Base-by-base conservation (phyloP, 2,329 filamentous ascomycete genomes). In the Apiospora koreana region DNA sequence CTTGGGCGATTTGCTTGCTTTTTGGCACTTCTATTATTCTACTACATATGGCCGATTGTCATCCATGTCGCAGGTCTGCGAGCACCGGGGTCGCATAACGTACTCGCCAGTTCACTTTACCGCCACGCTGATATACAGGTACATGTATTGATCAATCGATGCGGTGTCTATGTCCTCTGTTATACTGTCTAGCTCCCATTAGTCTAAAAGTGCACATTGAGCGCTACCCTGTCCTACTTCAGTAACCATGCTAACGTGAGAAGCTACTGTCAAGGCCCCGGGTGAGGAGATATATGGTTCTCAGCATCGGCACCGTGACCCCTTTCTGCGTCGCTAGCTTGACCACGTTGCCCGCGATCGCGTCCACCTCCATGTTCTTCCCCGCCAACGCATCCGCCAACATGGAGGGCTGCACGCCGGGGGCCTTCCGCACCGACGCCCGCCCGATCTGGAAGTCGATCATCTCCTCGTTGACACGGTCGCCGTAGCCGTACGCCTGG, bases 231-330 rank as follows among this genome's bases (percentile, higher is more conserved):
- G 21, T 8, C 2, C 31, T 38, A n/a, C 31, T 23, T 21, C 35
- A 31, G 31, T 21, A 12, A 28, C 18, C 18, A 38, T 8, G n/a
- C n/a, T n/a, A 38, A 38, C 54, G 46, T 68, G 72, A 68, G 58
- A 78, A 76, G 54, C 78, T 76, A 65, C 70, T 68, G 67, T 72
- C 76, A 42, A 84, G 74, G 69, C 81, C 80, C 71, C 77, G 78
- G 54, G 79, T 80, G 67, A 84, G 76, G 41, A 80, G 71, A 71
- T 83, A 82, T 73, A 84, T 77, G 72, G 81, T 81, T 72, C 80
- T 79, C 65, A 83, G 71, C 72, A 77, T 72, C 42, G 78, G 77
- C 67, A 76, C 74, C 16, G 69, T 67, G 12, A 79, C 70, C 0
- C 75, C 74, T 69, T 77, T 78, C 68, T 72, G 73, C 69, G 58